Percentiles rank a stretch among this genome's conserved stretches.
Conservation (phyloP, 2,329 filamentous ascomycete species). For the Penicillium sp. region DNA sequence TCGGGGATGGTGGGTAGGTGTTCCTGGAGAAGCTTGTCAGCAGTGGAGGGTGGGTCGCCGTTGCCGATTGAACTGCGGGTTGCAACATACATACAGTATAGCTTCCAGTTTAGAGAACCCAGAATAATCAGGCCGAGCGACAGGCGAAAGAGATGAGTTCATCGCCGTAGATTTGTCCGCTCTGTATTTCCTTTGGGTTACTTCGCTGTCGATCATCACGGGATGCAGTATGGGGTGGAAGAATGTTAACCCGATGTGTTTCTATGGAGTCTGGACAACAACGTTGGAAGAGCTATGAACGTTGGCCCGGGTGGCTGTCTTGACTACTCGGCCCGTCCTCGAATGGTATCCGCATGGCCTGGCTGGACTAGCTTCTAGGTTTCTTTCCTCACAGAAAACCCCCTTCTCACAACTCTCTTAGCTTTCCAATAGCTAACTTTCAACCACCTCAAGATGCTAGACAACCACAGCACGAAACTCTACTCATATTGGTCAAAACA, state of each 20-base stretch:
- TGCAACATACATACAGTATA: constrained; percentile 4
- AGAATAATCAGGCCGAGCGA: constrained; percentile 2
- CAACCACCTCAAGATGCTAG: no score
- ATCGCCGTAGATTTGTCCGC: constrained; percentile 13
- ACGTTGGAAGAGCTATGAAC: no score
- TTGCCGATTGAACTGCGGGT: not conserved
- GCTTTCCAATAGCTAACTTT: no score
- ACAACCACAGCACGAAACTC: no score
- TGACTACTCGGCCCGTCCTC: no score
- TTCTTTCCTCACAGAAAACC: no score
- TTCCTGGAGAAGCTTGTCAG: constrained; percentile 15
- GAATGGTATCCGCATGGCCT: no score
- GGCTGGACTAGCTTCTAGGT: no score
- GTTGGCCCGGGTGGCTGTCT: no score
- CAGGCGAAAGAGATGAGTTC: constrained; percentile 11
- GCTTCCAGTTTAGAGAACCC: not conserved
- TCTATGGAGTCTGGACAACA: no score
- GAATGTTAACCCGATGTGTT: constrained; percentile 34
- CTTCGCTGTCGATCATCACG: constrained; percentile 31
- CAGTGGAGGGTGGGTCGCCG: constrained; percentile 5
- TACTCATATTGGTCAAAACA: no score
- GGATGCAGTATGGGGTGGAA: constrained; percentile 28
- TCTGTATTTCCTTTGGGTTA: constrained; percentile 23
- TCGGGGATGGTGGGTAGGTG: constrained; percentile 4
- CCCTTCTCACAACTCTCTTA: no score